Percentiles rank a stretch among this genome's conserved stretches.
Evolutionary conservation across 176 grass and related monocot genomes (phyloP).

Genomic region (Eragrostis nindensis): DNA sequence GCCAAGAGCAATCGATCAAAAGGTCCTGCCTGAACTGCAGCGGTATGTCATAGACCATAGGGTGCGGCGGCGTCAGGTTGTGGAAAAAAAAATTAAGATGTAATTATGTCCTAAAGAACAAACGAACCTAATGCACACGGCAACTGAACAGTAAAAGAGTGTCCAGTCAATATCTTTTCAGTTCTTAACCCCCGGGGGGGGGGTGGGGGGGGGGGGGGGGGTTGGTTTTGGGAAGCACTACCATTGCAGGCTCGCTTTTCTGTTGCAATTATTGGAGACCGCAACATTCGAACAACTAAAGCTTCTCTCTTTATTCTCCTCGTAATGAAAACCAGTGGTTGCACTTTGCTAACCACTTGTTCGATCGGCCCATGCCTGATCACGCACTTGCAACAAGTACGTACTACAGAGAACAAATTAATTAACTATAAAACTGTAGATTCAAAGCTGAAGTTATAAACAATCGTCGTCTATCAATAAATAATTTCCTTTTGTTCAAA

Average conservation of each 20-base stretch:
- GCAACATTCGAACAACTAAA: constrained; percentile 43
- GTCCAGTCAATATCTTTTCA: neutral
- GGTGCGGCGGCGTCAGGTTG: no score
- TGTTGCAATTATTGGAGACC: constrained; percentile 29
- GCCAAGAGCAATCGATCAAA: no score
- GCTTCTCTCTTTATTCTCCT: constrained; percentile 1
- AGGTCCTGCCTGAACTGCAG: no score
- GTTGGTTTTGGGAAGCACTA: no score
- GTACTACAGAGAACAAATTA: no score
- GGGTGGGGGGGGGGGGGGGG: no score
- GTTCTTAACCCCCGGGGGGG: no score
- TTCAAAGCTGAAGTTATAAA: neutral
- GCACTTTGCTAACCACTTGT: constrained; percentile 22
- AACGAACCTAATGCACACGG: no score
- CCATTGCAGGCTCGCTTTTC: neutral
- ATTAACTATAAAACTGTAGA: neutral
- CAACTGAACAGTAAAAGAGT: constrained; percentile 19
- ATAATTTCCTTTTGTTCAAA: neutral
- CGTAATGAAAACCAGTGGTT: neutral
- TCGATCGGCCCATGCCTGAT: constrained; percentile 10
- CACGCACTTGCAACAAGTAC: neutral
- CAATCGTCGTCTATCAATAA: neutral
- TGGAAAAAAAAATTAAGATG: no score
- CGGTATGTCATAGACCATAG: no score
- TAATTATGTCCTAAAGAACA: no score